phyloP scores from a whole-genome alignment of 1,284 basidiomycete genomes.

The Neonothopanus nambi region DNA sequence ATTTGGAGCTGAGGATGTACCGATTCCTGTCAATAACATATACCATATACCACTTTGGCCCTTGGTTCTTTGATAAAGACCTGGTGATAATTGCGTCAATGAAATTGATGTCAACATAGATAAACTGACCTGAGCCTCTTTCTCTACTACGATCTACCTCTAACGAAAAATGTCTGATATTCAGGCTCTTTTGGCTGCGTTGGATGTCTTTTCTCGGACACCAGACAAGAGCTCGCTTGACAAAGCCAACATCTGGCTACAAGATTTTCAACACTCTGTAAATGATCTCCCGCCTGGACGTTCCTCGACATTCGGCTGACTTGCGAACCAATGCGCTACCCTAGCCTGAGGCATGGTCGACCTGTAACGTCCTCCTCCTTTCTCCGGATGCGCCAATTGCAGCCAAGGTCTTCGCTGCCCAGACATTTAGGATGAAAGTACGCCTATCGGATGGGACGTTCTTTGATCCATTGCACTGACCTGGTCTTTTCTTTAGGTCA shows the following conservation, averaged over 20 bases:
- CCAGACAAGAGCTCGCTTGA: constrained; percentile 85
- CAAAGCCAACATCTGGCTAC: constrained; percentile 87
- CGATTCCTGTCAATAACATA: constrained; percentile 6
- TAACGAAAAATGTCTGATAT: constrained; percentile 57
- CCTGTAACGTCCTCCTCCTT: constrained; percentile 88
- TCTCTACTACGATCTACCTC: constrained; percentile 16
- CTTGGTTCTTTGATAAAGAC: background rate
- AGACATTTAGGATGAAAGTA: constrained; percentile 95
- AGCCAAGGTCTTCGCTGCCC: constrained; percentile 93
- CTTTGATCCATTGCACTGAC: constrained; percentile 1
- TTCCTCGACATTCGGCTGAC: constrained; percentile 61
- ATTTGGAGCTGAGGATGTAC: constrained; percentile 25
- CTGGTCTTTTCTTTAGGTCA: constrained; percentile 63
- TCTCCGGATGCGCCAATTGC: constrained; percentile 78
- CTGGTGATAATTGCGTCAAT: too few relatives aligned
- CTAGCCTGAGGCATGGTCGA: constrained; percentile 95
- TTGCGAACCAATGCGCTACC: constrained; percentile 48
- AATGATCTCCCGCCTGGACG: constrained; percentile 72
- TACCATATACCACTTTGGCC: constrained; percentile 24
- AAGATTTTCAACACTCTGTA: constrained; percentile 97
- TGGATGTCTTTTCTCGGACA: constrained; percentile 73
- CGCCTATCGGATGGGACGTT: constrained; percentile 27
- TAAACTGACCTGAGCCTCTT: background rate
- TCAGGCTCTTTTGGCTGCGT: constrained; percentile 68
- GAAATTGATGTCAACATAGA: constrained; percentile 4